Evolutionary conservation across 78 protist genomes (phyloP), one percentile per base, ranked within the genome.

Genomic region (Monosiga brevicollis): DNA sequence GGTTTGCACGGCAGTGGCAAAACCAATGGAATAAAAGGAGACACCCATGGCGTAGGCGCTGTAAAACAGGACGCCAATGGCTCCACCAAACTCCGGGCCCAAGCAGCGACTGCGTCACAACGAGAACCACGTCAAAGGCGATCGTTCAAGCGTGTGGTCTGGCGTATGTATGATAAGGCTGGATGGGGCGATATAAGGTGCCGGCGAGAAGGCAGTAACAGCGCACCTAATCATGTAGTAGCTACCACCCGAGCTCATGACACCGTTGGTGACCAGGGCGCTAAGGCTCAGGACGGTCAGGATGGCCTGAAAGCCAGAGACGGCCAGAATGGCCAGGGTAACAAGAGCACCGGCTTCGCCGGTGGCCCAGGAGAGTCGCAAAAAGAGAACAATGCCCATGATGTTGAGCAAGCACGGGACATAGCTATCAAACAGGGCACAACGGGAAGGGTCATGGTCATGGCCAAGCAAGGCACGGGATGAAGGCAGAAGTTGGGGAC

Each of bases 21-120:
- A 49, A 6, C 62, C 62, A 15, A 49, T 6, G 29, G 62, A 49
- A 49, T 49, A 49, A 15, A 49, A 49, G 62, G 20, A 89, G 42
- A 80, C 85, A 1, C 88, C 91, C 2, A 89, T 34, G 73, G 85
- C 83, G 74, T 83, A 54, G 35, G 93, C 91, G 38, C 84, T 1
- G 22, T 76, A 92, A 54, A 90, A 89, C 38, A 92, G n/a, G 41
- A 90, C 1, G 35, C 95, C 95, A 34, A 90, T 80, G 36, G 92
- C 85, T 24, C 87, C 90, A 34, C 95, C 94, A 32, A 91, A 74
- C 80, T 88, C 91, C 25, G 94, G 92, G 20, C 97, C 97, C 24
- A 95, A 41, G 34, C 90, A 76, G 25, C 95, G 81, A 20, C 29
- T n/a, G n/a, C n/a, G n/a, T n/a, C n/a, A n/a, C n/a, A n/a, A n/a